These are phyloP conservation scores for Lipomyces japonicus DNA, from an alignment of 805 yeast genomes.

Conservation along the genomic window DNA sequence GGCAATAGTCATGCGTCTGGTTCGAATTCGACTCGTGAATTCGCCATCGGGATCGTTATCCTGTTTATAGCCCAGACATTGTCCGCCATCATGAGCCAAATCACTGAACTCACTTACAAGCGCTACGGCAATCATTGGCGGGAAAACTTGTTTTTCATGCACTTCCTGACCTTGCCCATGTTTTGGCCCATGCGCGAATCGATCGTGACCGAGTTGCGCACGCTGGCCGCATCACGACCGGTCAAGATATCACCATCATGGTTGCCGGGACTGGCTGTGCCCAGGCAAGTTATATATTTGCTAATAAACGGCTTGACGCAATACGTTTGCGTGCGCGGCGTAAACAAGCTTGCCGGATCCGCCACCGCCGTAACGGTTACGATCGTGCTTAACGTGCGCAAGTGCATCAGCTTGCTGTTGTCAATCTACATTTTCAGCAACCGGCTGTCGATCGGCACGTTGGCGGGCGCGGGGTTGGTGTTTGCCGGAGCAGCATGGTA, in stretches of 20 bases:
- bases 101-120: slow-evolving; percentile 50
- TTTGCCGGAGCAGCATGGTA: slow-evolving; percentile 55
- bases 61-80: slow-evolving; percentile 49
- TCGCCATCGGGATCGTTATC: slow-evolving; percentile 42
- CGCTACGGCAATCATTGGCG: slow-evolving; percentile 59
- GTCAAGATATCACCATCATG: slow-evolving; percentile 1
- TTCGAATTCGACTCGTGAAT: slow-evolving; percentile 31
- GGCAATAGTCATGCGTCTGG: slow-evolving; percentile 13
- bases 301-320: slow-evolving; percentile 51
- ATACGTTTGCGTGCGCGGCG: slow-evolving; percentile 63
- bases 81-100: slow-evolving; percentile 56
- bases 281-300: slow-evolving; percentile 33
- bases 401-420: slow-evolving; percentile 55
- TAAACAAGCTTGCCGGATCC: slow-evolving; percentile 54
- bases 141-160: slow-evolving; percentile 56
- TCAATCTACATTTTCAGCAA: slow-evolving; percentile 55
- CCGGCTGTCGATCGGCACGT: slow-evolving; percentile 40
- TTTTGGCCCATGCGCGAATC: slow-evolving; percentile 34
- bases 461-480: slow-evolving; percentile 51
- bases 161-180: slow-evolving; percentile 24
- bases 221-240: slow-evolving; percentile 27
- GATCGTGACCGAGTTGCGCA: slow-evolving; percentile 37
- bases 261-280: slow-evolving; percentile 28
- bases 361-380: slow-evolving; percentile 63
- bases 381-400: slow-evolving; percentile 57